These are phyloP conservation scores for Penicillium crystallinum DNA, from an alignment of 495 filamentous ascomycete genomes.

Conservation along the genomic window DNA sequence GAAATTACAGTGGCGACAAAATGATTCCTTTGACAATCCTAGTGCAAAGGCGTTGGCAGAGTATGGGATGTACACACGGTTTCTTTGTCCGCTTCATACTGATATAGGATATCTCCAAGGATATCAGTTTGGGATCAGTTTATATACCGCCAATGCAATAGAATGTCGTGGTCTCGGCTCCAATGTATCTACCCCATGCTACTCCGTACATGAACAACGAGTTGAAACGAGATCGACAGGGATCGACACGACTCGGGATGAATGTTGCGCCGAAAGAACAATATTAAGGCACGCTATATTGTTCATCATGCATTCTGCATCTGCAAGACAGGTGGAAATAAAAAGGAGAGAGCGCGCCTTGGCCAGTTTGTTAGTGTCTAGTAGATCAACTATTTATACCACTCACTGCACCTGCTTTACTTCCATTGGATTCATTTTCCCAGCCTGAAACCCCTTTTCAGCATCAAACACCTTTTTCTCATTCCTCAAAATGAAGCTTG, in stretches of 20 bases:
- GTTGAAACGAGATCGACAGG: neutral
- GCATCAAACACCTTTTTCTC: no score
- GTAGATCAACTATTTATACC: neutral
- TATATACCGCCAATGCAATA: neutral
- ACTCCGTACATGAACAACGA: neutral
- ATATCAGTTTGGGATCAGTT: neutral
- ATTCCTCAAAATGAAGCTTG: neutral
- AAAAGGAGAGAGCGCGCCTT: neutral
- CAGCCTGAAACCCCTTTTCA: no score
- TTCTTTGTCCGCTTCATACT: neutral
- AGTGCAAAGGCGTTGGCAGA: neutral
- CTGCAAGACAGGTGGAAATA: neutral
- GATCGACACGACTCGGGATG: neutral
- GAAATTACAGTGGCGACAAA: neutral
- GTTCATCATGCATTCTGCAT: neutral
- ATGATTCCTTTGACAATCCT: neutral
- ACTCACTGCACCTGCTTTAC: neutral
- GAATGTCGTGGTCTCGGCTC: neutral
- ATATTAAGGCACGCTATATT: neutral
- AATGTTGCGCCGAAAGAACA: neutral
- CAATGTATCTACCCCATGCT: neutral
- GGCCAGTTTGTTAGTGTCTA: neutral
- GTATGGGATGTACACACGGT: neutral
- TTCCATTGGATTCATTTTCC: neutral
- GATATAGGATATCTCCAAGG: neutral